Evolutionary conservation across 441 rosid genomes (phyloP).

Genomic region (Daphne laureola): DNA sequence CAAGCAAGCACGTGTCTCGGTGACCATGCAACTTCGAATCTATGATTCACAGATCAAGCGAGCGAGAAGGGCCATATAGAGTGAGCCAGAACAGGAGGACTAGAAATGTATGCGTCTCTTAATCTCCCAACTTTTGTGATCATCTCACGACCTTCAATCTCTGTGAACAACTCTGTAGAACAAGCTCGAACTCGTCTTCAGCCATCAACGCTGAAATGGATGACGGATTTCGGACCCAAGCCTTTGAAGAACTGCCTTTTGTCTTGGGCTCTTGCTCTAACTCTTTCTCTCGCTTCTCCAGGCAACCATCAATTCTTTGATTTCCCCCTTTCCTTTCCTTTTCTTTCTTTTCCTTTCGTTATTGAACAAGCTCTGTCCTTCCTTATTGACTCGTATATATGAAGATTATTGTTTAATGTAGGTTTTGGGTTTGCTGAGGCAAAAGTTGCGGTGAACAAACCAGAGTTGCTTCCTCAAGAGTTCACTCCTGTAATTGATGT

Average conservation of each 20-base stretch:
- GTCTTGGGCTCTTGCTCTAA: slow-evolving; percentile 63
- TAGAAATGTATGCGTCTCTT: slow-evolving; percentile 16
- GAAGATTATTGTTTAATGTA: slow-evolving; percentile 9
- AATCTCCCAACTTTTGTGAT: slow-evolving; percentile 23
- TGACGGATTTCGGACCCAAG: slow-evolving; percentile 36
- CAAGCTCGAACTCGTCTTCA: slow-evolving; percentile 20
- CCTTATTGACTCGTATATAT: too few relatives aligned
- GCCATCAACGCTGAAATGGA: slow-evolving; percentile 17
- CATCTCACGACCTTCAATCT: slow-evolving; percentile 15
- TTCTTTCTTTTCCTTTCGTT: neutral
- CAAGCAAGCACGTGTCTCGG: too few relatives aligned
- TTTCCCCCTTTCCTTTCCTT: neutral
- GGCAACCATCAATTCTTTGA: slow-evolving; percentile 25
- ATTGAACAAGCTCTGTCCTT: too few relatives aligned
- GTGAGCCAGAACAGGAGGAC: slow-evolving; percentile 14
- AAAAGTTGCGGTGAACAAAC: slow-evolving; percentile 86
- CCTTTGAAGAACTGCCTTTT: slow-evolving; percentile 45
- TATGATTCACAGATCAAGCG: too few relatives aligned
- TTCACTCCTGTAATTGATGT: slow-evolving; percentile 82
- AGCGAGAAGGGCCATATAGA: too few relatives aligned
- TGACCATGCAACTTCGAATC: too few relatives aligned
- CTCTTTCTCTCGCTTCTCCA: slow-evolving; percentile 37
- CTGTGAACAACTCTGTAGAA: slow-evolving; percentile 15
- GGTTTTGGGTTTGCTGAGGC: slow-evolving; percentile 64
- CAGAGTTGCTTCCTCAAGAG: slow-evolving; percentile 82